These are phyloP conservation scores for Colletotrichum eremochloae DNA, from an alignment of 2,329 filamentous ascomycete species.

Conservation along the genomic window DNA sequence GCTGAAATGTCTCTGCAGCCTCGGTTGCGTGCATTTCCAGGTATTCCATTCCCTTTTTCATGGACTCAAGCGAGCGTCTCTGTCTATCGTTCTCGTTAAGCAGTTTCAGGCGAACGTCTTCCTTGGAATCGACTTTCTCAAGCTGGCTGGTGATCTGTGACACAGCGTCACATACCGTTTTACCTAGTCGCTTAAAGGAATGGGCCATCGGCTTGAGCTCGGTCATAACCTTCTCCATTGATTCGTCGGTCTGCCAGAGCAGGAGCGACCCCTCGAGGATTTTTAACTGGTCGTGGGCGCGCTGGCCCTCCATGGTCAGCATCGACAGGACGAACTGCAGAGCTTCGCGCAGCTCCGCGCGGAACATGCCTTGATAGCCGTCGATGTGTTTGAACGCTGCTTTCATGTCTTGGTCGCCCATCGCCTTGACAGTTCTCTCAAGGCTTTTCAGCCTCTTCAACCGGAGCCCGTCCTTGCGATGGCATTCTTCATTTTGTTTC, in stretches of 20 bases:
- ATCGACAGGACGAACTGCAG: slow-evolving; percentile 5
- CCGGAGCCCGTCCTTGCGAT: neutral
- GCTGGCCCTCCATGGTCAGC: slow-evolving; percentile 10
- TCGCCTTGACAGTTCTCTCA: neutral
- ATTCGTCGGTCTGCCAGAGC: neutral
- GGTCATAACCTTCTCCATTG: neutral
- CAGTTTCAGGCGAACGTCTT: neutral
- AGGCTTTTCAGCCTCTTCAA: neutral
- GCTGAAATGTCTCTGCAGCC: neutral
- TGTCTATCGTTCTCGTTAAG: neutral
- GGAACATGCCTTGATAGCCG: slow-evolving; percentile 22
- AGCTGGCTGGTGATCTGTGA: neutral
- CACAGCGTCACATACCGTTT: neutral
- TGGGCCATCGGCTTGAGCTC: slow-evolving; percentile 8
- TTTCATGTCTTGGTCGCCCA: slow-evolving; percentile 1
- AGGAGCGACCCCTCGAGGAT: neutral
- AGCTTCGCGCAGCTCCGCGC: slow-evolving; percentile 13
- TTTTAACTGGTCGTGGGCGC: slow-evolving; percentile 7
- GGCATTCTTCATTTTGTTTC: neutral
- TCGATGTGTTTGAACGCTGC: slow-evolving; percentile 19
- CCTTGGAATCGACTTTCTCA: neutral
- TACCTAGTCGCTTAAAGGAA: slow-evolving; percentile 8
- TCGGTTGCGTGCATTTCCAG: neutral
- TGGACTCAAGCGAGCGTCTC: neutral
- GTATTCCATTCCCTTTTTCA: slow-evolving; percentile 4